These are phyloP conservation scores for Solanum infundibuliforme DNA, from an alignment of 257 asterid genomes.

Conservation along the genomic window DNA sequence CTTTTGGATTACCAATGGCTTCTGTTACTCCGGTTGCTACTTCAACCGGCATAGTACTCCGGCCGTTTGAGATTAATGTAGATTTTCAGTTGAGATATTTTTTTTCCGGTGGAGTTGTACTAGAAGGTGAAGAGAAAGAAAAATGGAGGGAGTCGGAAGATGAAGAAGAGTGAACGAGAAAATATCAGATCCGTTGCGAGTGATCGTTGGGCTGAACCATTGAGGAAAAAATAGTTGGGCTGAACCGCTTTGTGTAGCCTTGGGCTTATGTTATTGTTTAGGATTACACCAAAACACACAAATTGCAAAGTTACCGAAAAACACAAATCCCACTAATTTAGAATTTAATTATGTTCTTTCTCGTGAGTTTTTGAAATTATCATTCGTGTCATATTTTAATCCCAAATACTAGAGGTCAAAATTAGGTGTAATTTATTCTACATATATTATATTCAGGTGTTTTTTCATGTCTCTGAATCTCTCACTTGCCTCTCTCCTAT, in stretches of 20 bases:
- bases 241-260: background rate
- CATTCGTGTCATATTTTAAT: background rate
- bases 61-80: background rate
- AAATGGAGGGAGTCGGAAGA: background rate
- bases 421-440: too few species aligned
- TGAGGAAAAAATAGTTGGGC: background rate
- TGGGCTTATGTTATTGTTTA: background rate
- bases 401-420: too few species aligned
- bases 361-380: background rate
- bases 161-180: background rate
- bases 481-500: too few species aligned
- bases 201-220: background rate
- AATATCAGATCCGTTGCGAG: background rate
- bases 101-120: background rate
- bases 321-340: background rate
- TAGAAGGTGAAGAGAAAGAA: background rate
- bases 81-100: background rate
- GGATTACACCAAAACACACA: background rate
- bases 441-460: too few species aligned
- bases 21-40: conserved; percentile 27
- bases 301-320: background rate
- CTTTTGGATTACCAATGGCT: conserved; percentile 11
- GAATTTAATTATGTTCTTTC: too few species aligned
- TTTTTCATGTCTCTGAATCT: too few species aligned
- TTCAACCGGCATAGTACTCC: conserved; percentile 34